Base-by-base conservation (phyloP, 768 basidiomycete species). In the Boletus sp. region DNA sequence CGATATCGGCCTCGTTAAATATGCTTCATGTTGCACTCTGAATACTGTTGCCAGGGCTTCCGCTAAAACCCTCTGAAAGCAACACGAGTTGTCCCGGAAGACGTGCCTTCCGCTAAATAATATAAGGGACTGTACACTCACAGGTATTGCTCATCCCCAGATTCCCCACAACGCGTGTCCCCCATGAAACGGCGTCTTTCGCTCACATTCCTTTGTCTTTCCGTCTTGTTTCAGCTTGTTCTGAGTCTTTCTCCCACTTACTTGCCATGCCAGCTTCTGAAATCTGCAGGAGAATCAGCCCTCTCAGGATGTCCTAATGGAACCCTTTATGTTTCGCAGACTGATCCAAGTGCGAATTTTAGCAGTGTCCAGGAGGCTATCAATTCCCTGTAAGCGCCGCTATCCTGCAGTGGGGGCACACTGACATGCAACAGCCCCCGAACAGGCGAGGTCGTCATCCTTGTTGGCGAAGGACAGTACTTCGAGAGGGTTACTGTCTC, bases 401-500 rank as follows among this genome's bases (percentile, higher is more conserved):
- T 53, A 30, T 34, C 38, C 14, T 29, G 29, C 5, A 13, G 21
- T 7, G 9, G 27, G 14, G 25, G 43, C 25, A 49, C 11, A 13
- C 42, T 50, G 48, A 51, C 30, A 0, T 25, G n/a, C 10, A 6
- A 21, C 34, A 87, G 83, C 19, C 75, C 79, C 0, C 60, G 72
- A 27, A 62, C 67, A 8, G 76, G 74, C 4, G 29, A 55, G 5
- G 79, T 74, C 0, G 71, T 71, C 2, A 83, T 87, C 35, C 77
- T 87, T 27, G 74, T 88, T 37, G 84, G 74, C 0, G 70, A 71
- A 50, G 86, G 86, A 7, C 73, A 79, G 46, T 88, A 87, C 55
- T 76, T 78, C 46, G 85, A 86, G 67, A 77, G 75, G 1, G 61
- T 87, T 5, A 85, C 83, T 49, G 70, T 87, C 19, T 79, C 83